Conservation (phyloP, 192 early-diverging fungal genomes). For the Podila minutissima region DNA sequence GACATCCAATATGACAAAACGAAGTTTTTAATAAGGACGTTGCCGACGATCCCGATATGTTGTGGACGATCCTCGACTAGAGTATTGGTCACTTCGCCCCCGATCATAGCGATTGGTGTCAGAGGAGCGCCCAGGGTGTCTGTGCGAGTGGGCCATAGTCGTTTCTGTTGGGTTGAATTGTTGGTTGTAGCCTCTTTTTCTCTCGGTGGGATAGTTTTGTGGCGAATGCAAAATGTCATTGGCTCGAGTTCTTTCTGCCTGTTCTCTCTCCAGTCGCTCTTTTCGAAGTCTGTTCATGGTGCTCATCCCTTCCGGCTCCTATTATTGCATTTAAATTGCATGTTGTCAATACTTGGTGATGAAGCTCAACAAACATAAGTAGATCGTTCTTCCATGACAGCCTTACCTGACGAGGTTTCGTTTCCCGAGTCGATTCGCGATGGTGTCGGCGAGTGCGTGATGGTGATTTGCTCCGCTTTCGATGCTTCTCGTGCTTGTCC, state of each 20-base stretch:
- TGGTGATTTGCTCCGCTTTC: constrained; percentile 15
- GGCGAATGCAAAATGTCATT: constrained; percentile 27
- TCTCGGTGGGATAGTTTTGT: constrained; percentile 9
- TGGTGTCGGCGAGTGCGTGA: not conserved
- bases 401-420: not conserved
- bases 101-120: not conserved
- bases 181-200: constrained; percentile 53
- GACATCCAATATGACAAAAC: not conserved
- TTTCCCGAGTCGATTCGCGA: not conserved
- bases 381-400: not conserved
- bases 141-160: constrained; percentile 10
- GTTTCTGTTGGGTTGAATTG: constrained; percentile 66
- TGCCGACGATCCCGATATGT: not conserved
- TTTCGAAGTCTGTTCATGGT: constrained; percentile 55
- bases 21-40: constrained; percentile 2
- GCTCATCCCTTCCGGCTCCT: constrained; percentile 10
- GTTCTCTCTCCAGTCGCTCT: constrained; percentile 57
- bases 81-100: not conserved
- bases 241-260: constrained; percentile 41
- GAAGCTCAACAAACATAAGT: too few relatives aligned
- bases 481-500: constrained; percentile 22
- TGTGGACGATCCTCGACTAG: not conserved
- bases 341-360: too few relatives aligned
- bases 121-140: not conserved
- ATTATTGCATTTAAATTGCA: not conserved